Evolutionary conservation across 2,329 filamentous ascomycete genomes (phyloP).

Genomic region (Cadophora luteo-olivacea): DNA sequence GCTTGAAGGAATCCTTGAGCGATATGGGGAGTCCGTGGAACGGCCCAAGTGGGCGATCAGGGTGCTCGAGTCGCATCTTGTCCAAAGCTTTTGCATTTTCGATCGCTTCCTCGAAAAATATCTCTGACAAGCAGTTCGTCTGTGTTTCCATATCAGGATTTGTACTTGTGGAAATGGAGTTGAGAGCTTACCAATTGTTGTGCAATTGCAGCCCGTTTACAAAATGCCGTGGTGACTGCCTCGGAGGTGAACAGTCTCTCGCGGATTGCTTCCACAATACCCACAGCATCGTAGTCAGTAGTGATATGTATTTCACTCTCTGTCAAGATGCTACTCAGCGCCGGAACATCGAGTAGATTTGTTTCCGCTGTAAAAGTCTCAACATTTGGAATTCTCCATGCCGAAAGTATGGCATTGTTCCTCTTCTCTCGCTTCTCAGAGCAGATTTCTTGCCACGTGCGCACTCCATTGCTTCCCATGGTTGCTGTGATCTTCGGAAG

Average conservation of each 20-base stretch:
- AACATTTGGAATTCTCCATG: too few species aligned
- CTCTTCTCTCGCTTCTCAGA: too few species aligned
- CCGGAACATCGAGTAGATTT: too few species aligned
- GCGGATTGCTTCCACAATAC: background rate
- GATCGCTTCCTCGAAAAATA: background rate
- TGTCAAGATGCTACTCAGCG: conserved; percentile 4
- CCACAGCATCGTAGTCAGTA: background rate
- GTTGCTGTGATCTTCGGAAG: too few species aligned
- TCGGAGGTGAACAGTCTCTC: background rate
- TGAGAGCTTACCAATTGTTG: conserved; percentile 4
- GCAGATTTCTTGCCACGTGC: too few species aligned
- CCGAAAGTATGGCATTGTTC: too few species aligned
- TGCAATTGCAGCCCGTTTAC: conserved; percentile 20
- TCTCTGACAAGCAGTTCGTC: too few species aligned
- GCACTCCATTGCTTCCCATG: too few species aligned
- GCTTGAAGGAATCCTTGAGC: conserved; percentile 64
- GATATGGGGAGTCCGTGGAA: conserved; percentile 31
- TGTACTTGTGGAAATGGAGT: too few species aligned
- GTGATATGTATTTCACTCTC: conserved; percentile 7
- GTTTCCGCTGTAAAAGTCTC: too few species aligned
- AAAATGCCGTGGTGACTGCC: conserved; percentile 17
- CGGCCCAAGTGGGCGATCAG: conserved; percentile 20
- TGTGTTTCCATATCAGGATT: too few species aligned
- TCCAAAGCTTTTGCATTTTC: background rate
- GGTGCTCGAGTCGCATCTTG: background rate